Conservation (phyloP, 2,329 filamentous ascomycete genomes). For the Neofusicoccum umdonicola region DNA sequence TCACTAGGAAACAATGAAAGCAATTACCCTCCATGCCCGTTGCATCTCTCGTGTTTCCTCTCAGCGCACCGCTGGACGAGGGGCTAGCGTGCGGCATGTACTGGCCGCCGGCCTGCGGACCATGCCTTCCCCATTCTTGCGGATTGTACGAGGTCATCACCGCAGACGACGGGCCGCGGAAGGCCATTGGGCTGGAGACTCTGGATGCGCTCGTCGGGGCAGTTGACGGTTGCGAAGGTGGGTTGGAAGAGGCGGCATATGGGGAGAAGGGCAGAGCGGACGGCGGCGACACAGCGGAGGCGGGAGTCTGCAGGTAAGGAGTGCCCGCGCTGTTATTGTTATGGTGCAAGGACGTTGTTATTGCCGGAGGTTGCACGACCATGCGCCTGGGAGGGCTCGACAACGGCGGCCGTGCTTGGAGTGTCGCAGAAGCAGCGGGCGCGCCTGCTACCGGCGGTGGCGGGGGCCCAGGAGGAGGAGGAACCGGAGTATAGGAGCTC, state of each 20-base stretch:
- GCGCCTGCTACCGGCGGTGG: constrained; percentile 10
- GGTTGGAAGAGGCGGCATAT: constrained; percentile 25
- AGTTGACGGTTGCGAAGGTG: constrained; percentile 25
- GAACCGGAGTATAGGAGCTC: constrained; percentile 7
- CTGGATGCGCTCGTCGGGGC: constrained; percentile 34
- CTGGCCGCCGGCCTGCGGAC: not conserved
- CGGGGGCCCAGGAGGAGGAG: constrained; percentile 16
- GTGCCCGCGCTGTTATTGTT: constrained; percentile 27
- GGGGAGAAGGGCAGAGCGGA: constrained; percentile 38
- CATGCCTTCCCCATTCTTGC: constrained; percentile 46
- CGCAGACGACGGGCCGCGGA: constrained; percentile 27
- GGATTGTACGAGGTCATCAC: constrained; percentile 46
- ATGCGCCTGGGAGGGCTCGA: constrained; percentile 31
- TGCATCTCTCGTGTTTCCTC: constrained; percentile 11
- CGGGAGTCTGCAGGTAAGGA: constrained; percentile 38
- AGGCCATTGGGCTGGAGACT: constrained; percentile 35
- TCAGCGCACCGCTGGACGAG: constrained; percentile 35
- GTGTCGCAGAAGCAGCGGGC: constrained; percentile 9
- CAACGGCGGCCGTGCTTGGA: constrained; percentile 2
- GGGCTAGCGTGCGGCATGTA: constrained; percentile 28
- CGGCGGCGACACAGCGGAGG: constrained; percentile 32
- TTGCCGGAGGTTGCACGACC: constrained; percentile 41
- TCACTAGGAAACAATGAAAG: not conserved
- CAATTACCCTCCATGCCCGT: constrained; percentile 49
- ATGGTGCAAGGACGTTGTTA: constrained; percentile 39